Evolutionary conservation across 2,329 filamentous ascomycete species (phyloP), one percentile per base, ranked within the genome.

Genomic region (Metarhizium humberi): DNA sequence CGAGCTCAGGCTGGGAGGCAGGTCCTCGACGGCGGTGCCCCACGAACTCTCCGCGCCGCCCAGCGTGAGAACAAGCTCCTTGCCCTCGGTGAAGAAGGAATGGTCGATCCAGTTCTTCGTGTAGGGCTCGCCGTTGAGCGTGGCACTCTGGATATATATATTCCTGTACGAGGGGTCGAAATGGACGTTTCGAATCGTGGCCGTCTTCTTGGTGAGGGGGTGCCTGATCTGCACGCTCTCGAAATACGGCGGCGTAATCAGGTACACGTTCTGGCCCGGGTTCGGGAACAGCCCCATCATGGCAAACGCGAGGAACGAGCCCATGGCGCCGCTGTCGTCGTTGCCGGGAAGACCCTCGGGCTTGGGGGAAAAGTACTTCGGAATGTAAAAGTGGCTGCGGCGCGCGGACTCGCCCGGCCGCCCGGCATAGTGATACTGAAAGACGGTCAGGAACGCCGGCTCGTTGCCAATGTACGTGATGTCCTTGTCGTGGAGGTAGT

Each of bases 271-370:
- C 62, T 88, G 85, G 0, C 85, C 85, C 0, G 83, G 76, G 46
- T 87, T 82, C 0, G 86, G 86, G 67, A 85, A 89, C 6, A 88
- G 69, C 0, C 86, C 86, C 73, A 88, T 80, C 85, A 88, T 88
- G 29, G 77, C 73, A 1, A 88, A 78, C 0, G 81, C 81, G 0
- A 82, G 72, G 57, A 87, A 88, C 0, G 78, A 79, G 18, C 84
- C 85, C 84, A 88, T 88, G 0, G 86, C 83, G 4, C 86, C 86
- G 50, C 77, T 79, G 64, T 89, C 86, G 56, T 88, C 85, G 63
- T 88, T 89, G 0, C 86, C 86, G 0, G 86, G 84, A 7, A 89
- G 78, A 0, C 85, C 86, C 2, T 69, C 71, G 0, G 80, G 69
- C 0, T 78, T 79, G 1, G 80, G 76, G 60, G 79, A 77, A 71